Base-by-base conservation (phyloP, 768 basidiomycete genomes). In the Royoungia palumana region DNA sequence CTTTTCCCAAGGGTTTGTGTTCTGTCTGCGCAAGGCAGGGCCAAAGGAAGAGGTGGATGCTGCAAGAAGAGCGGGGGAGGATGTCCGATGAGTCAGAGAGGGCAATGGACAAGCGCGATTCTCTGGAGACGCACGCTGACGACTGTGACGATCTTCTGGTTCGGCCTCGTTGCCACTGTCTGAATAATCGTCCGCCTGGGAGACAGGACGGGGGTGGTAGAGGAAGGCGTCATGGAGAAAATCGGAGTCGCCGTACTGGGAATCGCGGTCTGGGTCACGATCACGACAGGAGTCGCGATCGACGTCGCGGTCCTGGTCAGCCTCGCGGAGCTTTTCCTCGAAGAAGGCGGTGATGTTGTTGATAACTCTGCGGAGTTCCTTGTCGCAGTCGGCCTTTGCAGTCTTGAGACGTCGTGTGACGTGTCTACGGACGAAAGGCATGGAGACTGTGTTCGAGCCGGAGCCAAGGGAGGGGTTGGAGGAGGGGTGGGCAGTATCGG, bases 371-470 rank as follows among this genome's bases (percentile, higher is more conserved):
- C 87, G 85, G 9, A 99, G 82, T 70, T 96, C 93, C 75, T 89
- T 89, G 80, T 99, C 93, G 76, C 95, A 99, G 56, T 90, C 89
- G 43, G 89, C 82, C 75, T 99, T 98, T 49, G 95, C 94, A 4
- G 87, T 87, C 73, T 85, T 88, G 69, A 98, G 83, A 49, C 96
- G 85, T 55, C 92, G 82, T 34, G 88, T 91, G 61, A 98, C 91
- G 73, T 97, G 94, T 47, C 92, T 82, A 53, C 89, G 78, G 54
- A 97, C 89, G 66, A 92, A 91, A 51, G 89, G 89, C 89, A 92
- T 92, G 46, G 89, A 89, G 45, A 92, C 87, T 46, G 86, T 87
- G 66, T 87, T 87, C 22, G 85, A 76, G 44, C 75, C 76, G 6
- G 82, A 81, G 41, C 72, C 73, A 61, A 71, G 58, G 59, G 58